Evolutionary conservation across 345 rosid genomes (phyloP).

Genomic region (Salix dunnii): DNA sequence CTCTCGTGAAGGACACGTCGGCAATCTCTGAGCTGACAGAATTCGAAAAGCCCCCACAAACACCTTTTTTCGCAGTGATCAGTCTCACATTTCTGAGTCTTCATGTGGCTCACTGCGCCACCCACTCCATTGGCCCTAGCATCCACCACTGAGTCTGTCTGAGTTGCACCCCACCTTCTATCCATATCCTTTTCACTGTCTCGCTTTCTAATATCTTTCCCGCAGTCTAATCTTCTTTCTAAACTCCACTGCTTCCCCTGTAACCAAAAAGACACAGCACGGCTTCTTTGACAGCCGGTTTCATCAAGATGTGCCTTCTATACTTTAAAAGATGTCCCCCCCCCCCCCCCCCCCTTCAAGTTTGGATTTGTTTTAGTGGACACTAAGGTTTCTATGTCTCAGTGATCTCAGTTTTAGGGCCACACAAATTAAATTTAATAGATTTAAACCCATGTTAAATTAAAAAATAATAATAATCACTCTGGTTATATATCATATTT

Average conservation of each 20-base stretch:
- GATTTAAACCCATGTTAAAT: too few relatives aligned
- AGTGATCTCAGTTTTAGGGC: too few relatives aligned
- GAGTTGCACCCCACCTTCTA: background rate
- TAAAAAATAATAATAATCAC: too few relatives aligned
- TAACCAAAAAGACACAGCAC: too few relatives aligned
- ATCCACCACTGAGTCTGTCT: conserved; percentile 11
- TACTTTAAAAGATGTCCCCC: too few relatives aligned
- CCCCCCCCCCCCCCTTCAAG: too few relatives aligned
- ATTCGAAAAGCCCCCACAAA: conserved; percentile 1
- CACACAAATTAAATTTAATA: too few relatives aligned
- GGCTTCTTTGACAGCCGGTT: too few relatives aligned
- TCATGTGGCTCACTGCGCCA: conserved; percentile 34
- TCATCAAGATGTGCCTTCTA: too few relatives aligned
- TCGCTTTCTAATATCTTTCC: background rate
- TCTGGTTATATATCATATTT: too few relatives aligned
- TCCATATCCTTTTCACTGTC: conserved; percentile 14
- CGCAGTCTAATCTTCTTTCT: conserved; percentile 6
- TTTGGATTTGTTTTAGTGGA: too few relatives aligned
- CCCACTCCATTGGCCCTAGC: conserved; percentile 15
- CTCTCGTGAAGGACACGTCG: conserved; percentile 58
- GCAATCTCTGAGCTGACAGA: conserved; percentile 22
- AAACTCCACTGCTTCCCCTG: background rate
- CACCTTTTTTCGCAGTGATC: background rate
- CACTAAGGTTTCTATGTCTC: too few relatives aligned
- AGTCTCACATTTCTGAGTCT: background rate